Base-by-base conservation (phyloP, 2,329 filamentous ascomycete species). In the Endocalyx cinctus region DNA sequence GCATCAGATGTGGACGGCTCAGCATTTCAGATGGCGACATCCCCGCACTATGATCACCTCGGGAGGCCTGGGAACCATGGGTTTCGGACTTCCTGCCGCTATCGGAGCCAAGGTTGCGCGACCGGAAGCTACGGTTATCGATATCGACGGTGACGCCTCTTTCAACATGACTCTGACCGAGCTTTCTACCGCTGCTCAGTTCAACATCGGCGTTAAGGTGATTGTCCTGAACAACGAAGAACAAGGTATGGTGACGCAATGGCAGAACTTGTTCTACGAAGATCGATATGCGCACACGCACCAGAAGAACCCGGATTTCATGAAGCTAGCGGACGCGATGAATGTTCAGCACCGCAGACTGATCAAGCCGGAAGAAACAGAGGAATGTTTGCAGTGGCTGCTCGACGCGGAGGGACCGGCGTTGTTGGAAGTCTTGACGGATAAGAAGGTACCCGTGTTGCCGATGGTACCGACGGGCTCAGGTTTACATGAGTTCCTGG, bases 141-240 rank as follows among this genome's bases (percentile, higher is more conserved):
- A 97, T 61, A 94, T 97, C 53, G 92, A 98, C 58, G 92, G 92
- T 42, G 92, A 97, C 59, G 92, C 90, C n/a, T 96, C 89, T 4
- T 97, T 98, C 71, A 87, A 87, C 73, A 97, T 98, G 92, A 97
- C 92, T 5, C 73, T 96, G 39, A 96, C 90, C 2, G 92, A 98
- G 67, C 79, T 98, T 33, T 86, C 84, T 28, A 96, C 90, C 2
- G 89, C 89, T 26, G 79, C 85, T 7, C 89, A 98, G 66, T 97
- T 97, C 72, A 86, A 92, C 67, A 96, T 97, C 59, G 89, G 86
- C 45, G 82, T 94, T 62, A 97, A 97, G 75, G 75, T 97, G 40
- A 87, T 97, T 50, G 73, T 97, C 17, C 64, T 98, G 35, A 97
- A 97, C 72, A 98, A 95, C 63, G 88, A 94, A 62, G 88, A 97